Evolutionary conservation across 768 basidiomycete species (phyloP), one percentile per base, ranked within the genome.

Genomic region (Psilocybe cyanescens): DNA sequence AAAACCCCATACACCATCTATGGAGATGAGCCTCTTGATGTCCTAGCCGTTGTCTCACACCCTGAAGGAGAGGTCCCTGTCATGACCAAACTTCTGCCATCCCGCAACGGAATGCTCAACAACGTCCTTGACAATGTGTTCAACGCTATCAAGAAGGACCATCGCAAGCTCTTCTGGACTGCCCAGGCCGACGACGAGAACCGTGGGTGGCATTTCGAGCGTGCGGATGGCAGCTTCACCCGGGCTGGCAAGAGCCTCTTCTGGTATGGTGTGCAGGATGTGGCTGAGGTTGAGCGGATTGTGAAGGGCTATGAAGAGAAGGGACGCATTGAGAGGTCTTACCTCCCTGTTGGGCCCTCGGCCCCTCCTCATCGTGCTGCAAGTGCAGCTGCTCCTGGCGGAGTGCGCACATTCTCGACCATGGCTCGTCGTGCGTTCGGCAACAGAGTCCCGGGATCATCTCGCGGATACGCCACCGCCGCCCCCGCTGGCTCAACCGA

Each of bases 101-200:
- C 94, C 17, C 87, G 94, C 55, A 89, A 84, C 60, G 97, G 97
- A 29, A 81, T 97, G 44, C 86, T 98, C 63, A 99, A 99, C 79
- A 94, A 86, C 65, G 95, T 99, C 62, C 82, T 95, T 64, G 97
- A 99, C 79, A 99, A 99, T 70, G 95, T 99, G 41, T 99, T 97
- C 82, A 91, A 86, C 70, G 88, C 94, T n/a, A 88, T 99, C 81
- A 91, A 89, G 77, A 96, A 95, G 80, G 95, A 99, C 72, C 91
- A 98, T 76, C 86, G 89, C 64, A 86, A 86, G 60, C 84, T 99
- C 44, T 97, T 99, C 83, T 99, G 97, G 97, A 98, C 96, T n/a
- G 90, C 94, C 0, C 91, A 90, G 67, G 89, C 89, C 3, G 95
- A 98, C 65, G 97, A 99, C 73, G 97, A 99, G 78, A 96, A 97